Conservation (phyloP, 2,329 filamentous ascomycete genomes). For the Trichoderma sp. region DNA sequence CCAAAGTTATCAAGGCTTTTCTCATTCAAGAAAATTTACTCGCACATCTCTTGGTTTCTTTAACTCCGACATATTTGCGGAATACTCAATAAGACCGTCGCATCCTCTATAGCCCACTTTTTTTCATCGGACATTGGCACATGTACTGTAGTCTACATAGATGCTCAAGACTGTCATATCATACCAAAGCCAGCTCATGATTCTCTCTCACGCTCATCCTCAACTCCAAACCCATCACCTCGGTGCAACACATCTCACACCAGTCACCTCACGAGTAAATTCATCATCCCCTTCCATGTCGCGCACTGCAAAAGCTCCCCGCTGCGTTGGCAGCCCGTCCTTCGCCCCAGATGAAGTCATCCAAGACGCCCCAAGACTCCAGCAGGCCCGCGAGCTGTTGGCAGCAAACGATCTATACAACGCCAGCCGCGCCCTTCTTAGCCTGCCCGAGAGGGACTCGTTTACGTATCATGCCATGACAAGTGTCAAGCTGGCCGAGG, state of each 20-base stretch:
- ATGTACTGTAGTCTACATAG: neutral
- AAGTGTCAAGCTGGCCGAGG: slow-evolving; percentile 47
- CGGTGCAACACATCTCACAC: neutral
- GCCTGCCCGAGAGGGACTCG: slow-evolving; percentile 42
- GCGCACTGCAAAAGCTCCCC: slow-evolving; percentile 27
- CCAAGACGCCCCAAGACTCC: slow-evolving; percentile 38
- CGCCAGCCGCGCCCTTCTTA: slow-evolving; percentile 44
- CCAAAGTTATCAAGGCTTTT: neutral
- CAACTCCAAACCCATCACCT: neutral
- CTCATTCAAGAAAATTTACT: neutral
- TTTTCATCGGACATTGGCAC: neutral
- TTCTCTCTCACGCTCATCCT: neutral
- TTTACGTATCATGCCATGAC: slow-evolving; percentile 53
- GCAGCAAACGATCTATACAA: slow-evolving; percentile 42
- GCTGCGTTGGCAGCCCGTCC: slow-evolving; percentile 44
- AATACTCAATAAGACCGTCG: neutral
- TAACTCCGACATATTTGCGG: neutral
- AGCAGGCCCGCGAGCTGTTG: slow-evolving; percentile 38
- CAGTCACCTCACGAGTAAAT: neutral
- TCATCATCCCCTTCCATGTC: slow-evolving; percentile 26
- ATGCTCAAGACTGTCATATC: neutral
- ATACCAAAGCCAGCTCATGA: neutral
- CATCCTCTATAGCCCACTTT: neutral
- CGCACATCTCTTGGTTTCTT: neutral
- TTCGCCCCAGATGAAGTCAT: slow-evolving; percentile 44